phyloP scores from a whole-genome alignment of 495 filamentous ascomycete genomes.

The Neurospora sublineolata region DNA sequence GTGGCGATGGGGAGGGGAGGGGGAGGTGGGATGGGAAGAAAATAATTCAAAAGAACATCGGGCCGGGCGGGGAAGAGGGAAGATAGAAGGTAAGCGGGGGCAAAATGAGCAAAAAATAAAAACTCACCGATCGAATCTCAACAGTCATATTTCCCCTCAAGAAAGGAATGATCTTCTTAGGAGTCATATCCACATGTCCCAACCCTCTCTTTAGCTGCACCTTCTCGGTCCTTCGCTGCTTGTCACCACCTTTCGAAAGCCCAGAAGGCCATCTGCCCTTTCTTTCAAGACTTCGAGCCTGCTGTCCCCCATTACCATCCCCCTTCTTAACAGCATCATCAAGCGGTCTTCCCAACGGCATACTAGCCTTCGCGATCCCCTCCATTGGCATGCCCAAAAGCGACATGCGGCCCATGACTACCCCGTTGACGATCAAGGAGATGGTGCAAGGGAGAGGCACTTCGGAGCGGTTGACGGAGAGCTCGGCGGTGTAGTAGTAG shows the following conservation, averaged over 20 bases:
- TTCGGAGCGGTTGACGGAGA: conserved; percentile 21
- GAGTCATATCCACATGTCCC: neutral
- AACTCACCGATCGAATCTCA: conserved; percentile 11
- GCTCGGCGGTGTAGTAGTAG: conserved; percentile 21
- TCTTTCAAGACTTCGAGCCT: neutral
- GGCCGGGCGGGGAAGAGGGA: no score
- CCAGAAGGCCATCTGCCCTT: neutral
- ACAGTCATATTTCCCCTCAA: conserved; percentile 10
- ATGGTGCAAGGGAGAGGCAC: conserved; percentile 22
- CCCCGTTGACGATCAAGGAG: conserved; percentile 16
- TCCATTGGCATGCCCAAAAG: conserved; percentile 11
- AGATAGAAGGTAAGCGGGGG: neutral
- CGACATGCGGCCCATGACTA: conserved; percentile 10
- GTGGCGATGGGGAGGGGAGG: no score
- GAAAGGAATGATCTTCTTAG: conserved; percentile 5
- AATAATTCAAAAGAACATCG: neutral
- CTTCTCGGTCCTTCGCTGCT: neutral
- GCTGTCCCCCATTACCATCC: neutral
- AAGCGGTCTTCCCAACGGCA: conserved; percentile 4
- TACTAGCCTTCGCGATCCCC: conserved; percentile 5
- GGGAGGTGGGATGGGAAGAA: neutral
- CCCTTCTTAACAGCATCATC: neutral
- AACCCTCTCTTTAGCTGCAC: neutral
- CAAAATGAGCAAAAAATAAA: neutral
- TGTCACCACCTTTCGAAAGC: neutral